Evolutionary conservation across 768 basidiomycete species (phyloP).

Genomic region (Suillus paluster): DNA sequence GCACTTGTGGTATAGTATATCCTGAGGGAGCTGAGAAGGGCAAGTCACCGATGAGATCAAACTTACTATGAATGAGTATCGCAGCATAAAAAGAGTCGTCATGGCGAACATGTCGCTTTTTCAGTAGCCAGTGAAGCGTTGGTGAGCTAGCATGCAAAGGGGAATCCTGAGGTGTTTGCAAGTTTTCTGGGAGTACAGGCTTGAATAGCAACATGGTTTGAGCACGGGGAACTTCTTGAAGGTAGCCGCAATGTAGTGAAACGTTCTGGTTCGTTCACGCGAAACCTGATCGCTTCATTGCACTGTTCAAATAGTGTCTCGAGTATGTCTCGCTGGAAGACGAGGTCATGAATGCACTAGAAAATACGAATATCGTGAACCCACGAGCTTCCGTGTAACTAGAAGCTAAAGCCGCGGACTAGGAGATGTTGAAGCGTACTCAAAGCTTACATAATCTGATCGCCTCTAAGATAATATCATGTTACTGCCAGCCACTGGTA

Average conservation of each 20-base stretch:
- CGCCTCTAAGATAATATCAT: not conserved
- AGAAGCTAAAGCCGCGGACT: too few relatives aligned
- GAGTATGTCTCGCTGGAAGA: too few relatives aligned
- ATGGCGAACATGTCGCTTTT: not conserved
- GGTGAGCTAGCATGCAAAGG: not conserved
- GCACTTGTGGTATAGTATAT: not conserved
- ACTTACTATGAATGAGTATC: not conserved
- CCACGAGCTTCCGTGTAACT: too few relatives aligned
- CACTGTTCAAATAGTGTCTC: not conserved
- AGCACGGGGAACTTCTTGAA: not conserved
- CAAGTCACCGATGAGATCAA: not conserved
- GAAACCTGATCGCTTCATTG: not conserved
- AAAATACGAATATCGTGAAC: too few relatives aligned
- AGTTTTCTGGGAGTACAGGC: not conserved
- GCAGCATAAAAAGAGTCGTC: not conserved
- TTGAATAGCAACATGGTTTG: not conserved
- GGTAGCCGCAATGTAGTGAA: too few relatives aligned
- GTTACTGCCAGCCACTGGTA: not conserved
- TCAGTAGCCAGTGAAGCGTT: not conserved
- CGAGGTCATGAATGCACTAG: too few relatives aligned
- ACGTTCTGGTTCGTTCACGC: too few relatives aligned
- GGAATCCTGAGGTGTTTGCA: not conserved
- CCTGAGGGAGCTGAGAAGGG: not conserved
- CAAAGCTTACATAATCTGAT: not conserved
- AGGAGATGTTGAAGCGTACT: too few relatives aligned